These are phyloP conservation scores for Daldinia decipiens DNA, from an alignment of 495 filamentous ascomycete species.

Conservation along the genomic window DNA sequence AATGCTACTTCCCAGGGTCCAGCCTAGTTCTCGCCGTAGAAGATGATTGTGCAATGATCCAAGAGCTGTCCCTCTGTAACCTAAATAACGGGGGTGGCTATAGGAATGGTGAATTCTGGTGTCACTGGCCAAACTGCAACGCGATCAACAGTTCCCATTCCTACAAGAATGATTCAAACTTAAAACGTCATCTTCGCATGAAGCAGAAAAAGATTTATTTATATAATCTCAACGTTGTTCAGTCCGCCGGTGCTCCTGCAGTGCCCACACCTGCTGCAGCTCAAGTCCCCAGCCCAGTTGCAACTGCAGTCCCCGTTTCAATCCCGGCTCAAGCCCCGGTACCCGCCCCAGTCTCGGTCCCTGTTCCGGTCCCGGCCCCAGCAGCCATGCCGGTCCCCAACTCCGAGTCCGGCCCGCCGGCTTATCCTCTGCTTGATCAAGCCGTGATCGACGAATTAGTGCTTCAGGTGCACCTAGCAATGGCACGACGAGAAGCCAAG, in stretches of 20 bases:
- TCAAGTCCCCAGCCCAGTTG: too few species aligned
- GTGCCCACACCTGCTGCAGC: too few species aligned
- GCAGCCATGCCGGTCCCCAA: too few species aligned
- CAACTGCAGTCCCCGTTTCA: too few species aligned
- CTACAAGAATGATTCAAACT: background rate
- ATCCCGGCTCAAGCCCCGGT: too few species aligned
- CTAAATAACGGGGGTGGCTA: accelerated
- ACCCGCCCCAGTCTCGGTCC: too few species aligned
- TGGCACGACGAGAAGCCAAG: too few species aligned
- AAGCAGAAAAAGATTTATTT: background rate
- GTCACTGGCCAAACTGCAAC: constrained; percentile 13
- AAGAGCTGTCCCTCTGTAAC: background rate
- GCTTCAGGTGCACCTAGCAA: too few species aligned
- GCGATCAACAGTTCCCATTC: background rate
- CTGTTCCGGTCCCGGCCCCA: too few species aligned
- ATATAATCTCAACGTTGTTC: background rate
- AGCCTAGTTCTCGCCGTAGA: background rate
- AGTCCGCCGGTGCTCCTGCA: background rate
- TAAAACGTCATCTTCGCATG: constrained; percentile 9
- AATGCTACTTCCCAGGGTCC: constrained; percentile 11
- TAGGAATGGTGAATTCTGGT: background rate
- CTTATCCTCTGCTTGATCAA: too few species aligned
- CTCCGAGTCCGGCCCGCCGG: too few species aligned
- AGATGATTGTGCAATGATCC: background rate
- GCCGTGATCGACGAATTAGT: too few species aligned